Evolutionary conservation across 768 basidiomycete genomes (phyloP).

Genomic region (Lactarius psammicola): DNA sequence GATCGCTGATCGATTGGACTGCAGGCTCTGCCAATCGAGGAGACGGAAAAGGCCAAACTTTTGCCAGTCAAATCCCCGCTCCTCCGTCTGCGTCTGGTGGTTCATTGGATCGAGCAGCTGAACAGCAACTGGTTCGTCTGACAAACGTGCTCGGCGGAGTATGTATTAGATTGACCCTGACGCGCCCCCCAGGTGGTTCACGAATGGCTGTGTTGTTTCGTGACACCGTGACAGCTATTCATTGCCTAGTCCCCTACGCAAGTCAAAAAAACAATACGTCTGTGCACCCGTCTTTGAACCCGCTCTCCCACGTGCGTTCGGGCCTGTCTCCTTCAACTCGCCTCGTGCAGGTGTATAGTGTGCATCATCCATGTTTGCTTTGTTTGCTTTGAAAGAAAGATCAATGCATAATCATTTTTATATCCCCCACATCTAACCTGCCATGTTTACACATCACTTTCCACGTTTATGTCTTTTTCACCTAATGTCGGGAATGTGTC

Average conservation of each 20-base stretch:
- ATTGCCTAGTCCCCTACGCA: not conserved
- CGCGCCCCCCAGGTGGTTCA: constrained; percentile 61
- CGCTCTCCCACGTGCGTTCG: not conserved
- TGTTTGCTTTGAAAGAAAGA: not conserved
- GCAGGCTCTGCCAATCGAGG: constrained; percentile 82
- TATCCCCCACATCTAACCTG: not conserved
- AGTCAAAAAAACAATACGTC: not conserved
- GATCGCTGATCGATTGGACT: constrained; percentile 10
- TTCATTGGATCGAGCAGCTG: constrained; percentile 91
- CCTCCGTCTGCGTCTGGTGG: constrained; percentile 78
- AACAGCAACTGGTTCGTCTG: constrained; percentile 51
- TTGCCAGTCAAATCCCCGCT: constrained; percentile 77
- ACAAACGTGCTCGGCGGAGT: constrained; percentile 7
- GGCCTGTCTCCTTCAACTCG: not conserved
- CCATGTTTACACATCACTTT: not conserved
- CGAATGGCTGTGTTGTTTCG: constrained; percentile 62
- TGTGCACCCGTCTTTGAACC: too few species aligned
- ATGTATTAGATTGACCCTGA: constrained; percentile 12
- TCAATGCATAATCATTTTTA: not conserved
- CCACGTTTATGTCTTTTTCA: not conserved
- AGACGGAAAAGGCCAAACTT: constrained; percentile 83
- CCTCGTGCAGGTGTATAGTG: not conserved
- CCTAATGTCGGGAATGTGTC: constrained; percentile 8
- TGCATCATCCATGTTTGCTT: not conserved
- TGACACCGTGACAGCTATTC: constrained; percentile 30